Percentiles rank a stretch among this genome's conserved stretches.
These are phyloP conservation scores for Eleusine coracana DNA, from an alignment of 176 grass and related monocot genomes.

Conservation along the genomic window DNA sequence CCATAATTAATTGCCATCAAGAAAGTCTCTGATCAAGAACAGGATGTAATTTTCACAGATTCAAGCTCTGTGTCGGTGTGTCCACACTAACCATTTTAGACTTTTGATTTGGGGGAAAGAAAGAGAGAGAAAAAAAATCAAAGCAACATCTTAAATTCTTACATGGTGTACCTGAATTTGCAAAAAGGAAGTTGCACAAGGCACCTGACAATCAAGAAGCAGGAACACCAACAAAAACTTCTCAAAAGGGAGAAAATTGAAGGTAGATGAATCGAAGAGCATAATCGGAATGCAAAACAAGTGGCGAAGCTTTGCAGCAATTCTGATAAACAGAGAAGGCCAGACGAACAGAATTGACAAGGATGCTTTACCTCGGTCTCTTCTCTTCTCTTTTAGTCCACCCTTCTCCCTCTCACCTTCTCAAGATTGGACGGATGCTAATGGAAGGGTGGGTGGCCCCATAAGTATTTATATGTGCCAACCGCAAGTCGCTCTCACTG, in stretches of 20 bases:
- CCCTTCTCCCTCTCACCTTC: constrained; percentile 26
- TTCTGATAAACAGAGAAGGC: not conserved
- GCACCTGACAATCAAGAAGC: constrained; percentile 4
- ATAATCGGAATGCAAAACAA: not conserved
- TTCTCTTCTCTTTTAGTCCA: not conserved
- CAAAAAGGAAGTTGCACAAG: not conserved
- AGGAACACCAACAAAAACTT: not conserved
- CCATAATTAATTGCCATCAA: constrained; percentile 21
- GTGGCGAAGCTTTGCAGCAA: not conserved
- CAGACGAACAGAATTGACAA: not conserved
- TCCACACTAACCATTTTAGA: not conserved
- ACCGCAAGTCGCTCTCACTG: constrained; percentile 13
- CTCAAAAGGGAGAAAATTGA: not conserved
- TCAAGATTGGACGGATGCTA: constrained; percentile 29
- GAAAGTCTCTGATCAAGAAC: constrained; percentile 21
- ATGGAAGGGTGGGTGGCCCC: constrained; percentile 37
- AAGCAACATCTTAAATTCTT: not conserved
- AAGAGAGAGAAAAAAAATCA: not conserved
- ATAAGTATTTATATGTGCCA: constrained; percentile 32
- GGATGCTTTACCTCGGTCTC: constrained; percentile 3
- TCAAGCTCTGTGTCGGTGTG: not conserved
- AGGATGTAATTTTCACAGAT: not conserved
- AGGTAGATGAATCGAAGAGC: not conserved
- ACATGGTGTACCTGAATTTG: constrained; percentile 18
- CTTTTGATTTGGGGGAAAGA: not conserved